These are phyloP conservation scores for Boletus subcaerulescens DNA, from an alignment of 768 basidiomycete species.

Conservation along the genomic window DNA sequence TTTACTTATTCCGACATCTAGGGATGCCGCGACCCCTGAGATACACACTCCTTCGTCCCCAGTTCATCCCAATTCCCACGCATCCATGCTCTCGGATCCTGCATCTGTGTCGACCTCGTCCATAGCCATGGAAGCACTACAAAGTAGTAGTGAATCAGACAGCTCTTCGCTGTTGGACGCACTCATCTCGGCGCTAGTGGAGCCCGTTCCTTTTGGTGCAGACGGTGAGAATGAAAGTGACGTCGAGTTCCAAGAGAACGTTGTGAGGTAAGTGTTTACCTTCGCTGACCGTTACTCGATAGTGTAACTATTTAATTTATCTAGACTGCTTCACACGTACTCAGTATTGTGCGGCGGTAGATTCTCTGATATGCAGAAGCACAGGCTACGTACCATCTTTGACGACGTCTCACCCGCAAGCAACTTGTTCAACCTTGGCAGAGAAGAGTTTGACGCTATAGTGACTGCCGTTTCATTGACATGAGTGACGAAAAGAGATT, in stretches of 20 bases:
- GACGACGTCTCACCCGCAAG: constrained; percentile 12
- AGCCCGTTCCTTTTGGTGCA: constrained; percentile 60
- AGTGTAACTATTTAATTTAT: not conserved
- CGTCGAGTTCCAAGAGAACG: constrained; percentile 63
- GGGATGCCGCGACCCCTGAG: constrained; percentile 5
- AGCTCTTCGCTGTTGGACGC: constrained; percentile 41
- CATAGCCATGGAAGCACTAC: constrained; percentile 48
- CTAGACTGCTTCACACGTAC: constrained; percentile 54
- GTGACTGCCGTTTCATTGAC: constrained; percentile 23
- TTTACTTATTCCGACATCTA: constrained; percentile 54
- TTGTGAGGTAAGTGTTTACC: constrained; percentile 42
- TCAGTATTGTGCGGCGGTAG: constrained; percentile 38
- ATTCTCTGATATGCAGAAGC: constrained; percentile 32
- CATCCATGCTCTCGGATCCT: constrained; percentile 57
- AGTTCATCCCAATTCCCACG: constrained; percentile 74
- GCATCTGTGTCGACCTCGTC: constrained; percentile 48
- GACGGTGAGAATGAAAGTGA: constrained; percentile 68
- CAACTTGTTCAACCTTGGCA: constrained; percentile 29
- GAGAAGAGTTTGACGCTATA: constrained; percentile 24
- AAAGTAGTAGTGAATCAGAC: constrained; percentile 30
- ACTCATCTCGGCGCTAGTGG: constrained; percentile 49
- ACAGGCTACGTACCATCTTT: constrained; percentile 28
- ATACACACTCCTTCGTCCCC: constrained; percentile 23
- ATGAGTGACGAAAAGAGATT: constrained; percentile 3
- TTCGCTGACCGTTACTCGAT: not conserved